Percentiles rank a stretch among this genome's conserved stretches.
These are phyloP conservation scores for Geranium brycei DNA, from an alignment of 345 rosid genomes.

Conservation along the genomic window DNA sequence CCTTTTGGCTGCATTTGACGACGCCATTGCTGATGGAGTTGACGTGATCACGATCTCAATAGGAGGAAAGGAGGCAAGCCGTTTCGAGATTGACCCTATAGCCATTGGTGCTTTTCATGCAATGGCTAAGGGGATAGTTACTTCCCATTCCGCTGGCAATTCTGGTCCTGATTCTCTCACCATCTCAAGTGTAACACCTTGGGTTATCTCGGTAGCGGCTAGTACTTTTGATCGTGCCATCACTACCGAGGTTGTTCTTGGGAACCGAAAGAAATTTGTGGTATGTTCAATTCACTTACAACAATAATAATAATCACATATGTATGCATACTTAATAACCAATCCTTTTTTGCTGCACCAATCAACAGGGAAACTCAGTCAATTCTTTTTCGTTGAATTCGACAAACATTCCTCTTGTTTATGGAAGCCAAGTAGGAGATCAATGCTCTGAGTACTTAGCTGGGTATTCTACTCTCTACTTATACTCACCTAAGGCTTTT, in stretches of 20 bases:
- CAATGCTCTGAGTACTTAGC: too few relatives aligned
- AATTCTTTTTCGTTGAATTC: neutral
- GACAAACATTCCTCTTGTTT: constrained; percentile 4
- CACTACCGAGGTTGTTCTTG: constrained; percentile 24
- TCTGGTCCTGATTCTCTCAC: neutral
- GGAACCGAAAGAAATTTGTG: constrained; percentile 18
- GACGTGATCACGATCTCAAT: constrained; percentile 20
- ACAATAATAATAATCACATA: too few relatives aligned
- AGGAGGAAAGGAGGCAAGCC: neutral
- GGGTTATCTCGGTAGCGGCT: constrained; percentile 39
- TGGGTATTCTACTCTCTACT: too few relatives aligned
- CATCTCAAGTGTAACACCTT: constrained; percentile 20
- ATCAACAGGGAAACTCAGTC: constrained; percentile 8
- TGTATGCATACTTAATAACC: too few relatives aligned
- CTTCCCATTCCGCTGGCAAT: constrained; percentile 30
- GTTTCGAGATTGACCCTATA: neutral
- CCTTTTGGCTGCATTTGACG: constrained; percentile 16
- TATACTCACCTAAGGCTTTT: too few relatives aligned
- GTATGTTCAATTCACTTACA: constrained; percentile 15
- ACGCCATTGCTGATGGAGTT: constrained; percentile 13
- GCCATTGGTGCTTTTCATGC: constrained; percentile 42
- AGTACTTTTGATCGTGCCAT: constrained; percentile 31
- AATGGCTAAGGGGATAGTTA: constrained; percentile 29
- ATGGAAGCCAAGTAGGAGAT: neutral
- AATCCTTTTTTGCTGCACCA: too few relatives aligned